phyloP scores from a whole-genome alignment of 1,284 basidiomycete genomes.

The Fistulina hepatica region DNA sequence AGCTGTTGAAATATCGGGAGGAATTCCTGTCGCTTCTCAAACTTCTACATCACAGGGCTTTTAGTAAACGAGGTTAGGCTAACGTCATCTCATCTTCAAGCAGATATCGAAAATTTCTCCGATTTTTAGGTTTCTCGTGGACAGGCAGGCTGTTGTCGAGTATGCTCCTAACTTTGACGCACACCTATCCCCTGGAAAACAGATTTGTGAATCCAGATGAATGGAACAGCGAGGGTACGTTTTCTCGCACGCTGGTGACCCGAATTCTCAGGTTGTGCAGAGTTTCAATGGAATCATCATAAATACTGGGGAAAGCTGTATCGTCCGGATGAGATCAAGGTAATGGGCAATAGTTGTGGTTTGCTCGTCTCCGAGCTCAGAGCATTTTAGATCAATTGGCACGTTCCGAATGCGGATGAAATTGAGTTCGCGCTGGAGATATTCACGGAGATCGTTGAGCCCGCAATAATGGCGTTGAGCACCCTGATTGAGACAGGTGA shows the following conservation, averaged over 20 bases:
- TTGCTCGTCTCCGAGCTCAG: neutral
- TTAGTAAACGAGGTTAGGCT: neutral
- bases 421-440: slow-evolving; percentile 70
- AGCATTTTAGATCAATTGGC: slow-evolving; percentile 72
- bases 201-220: slow-evolving; percentile 75
- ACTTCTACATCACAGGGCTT: neutral
- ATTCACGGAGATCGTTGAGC: slow-evolving; percentile 62
- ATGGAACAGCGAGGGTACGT: slow-evolving; percentile 63
- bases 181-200: slow-evolving; percentile 78
- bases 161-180: slow-evolving; percentile 64
- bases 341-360: slow-evolving; percentile 19
- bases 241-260: neutral
- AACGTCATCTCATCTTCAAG: too few relatives aligned
- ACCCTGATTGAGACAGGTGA: slow-evolving; percentile 44
- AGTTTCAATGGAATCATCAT: slow-evolving; percentile 67
- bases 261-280: slow-evolving; percentile 24
- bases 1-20: neutral
- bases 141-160: slow-evolving; percentile 73
- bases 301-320: slow-evolving; percentile 71
- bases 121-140: slow-evolving; percentile 81
- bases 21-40: neutral
- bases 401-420: slow-evolving; percentile 55
- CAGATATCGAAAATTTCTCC: too few relatives aligned
- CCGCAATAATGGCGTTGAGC: slow-evolving; percentile 53
- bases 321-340: slow-evolving; percentile 45